Evolutionary conservation across 108 stramenopile species (phyloP).

Genomic region (Skeletonema menzelii): DNA sequence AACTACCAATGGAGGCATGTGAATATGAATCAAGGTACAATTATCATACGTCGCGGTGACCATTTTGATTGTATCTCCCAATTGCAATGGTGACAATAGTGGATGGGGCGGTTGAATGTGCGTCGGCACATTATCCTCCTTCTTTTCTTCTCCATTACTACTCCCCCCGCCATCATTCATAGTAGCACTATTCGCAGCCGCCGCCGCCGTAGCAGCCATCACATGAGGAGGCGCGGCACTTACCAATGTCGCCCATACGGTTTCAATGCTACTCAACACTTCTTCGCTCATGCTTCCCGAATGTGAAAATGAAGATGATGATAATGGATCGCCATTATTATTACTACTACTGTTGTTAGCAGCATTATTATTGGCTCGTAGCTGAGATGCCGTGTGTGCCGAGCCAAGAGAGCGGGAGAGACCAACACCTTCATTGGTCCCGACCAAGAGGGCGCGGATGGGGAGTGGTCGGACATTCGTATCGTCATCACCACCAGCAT

Average conservation of each 20-base stretch:
- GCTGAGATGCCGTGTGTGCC: conserved; percentile 14
- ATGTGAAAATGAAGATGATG: not conserved
- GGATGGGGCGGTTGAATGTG: conserved; percentile 45
- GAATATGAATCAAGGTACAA: conserved; percentile 44
- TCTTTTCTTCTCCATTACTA: not conserved
- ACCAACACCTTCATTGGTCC: conserved; percentile 51
- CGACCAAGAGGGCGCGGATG: conserved; percentile 45
- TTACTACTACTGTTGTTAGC: no score
- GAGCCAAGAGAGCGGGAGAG: conserved; percentile 54
- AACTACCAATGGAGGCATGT: conserved; percentile 48
- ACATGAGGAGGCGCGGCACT: conserved; percentile 46
- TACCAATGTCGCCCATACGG: conserved; percentile 47
- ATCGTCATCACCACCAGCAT: not conserved
- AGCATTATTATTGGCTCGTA: not conserved
- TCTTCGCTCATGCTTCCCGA: conserved; percentile 39
- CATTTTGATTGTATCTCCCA: conserved; percentile 26
- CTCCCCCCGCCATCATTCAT: not conserved
- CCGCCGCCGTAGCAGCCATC: conserved; percentile 23
- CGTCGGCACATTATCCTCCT: not conserved
- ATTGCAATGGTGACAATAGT: conserved; percentile 23
- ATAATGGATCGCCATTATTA: not conserved
- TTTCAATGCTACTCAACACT: conserved; percentile 41
- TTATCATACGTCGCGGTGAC: conserved; percentile 42
- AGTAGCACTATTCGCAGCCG: not conserved
- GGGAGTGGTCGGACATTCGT: conserved; percentile 16